Percentiles rank a stretch among this genome's conserved stretches.
phyloP scores from a whole-genome alignment of 2,329 filamentous ascomycete species.

The Huntiella decipiens region DNA sequence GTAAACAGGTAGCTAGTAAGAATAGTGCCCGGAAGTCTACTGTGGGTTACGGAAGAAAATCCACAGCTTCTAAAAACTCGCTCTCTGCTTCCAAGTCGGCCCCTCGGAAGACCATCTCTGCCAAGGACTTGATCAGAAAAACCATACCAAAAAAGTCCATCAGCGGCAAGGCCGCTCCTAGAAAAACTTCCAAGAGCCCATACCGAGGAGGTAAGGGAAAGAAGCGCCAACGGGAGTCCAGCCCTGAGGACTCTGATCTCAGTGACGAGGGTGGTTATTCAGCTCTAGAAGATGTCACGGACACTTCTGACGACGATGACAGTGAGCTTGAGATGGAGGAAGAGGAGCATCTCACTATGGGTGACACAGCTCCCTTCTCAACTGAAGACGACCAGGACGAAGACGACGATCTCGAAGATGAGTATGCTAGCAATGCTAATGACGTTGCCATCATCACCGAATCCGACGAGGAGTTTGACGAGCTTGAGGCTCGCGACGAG shows the following conservation, averaged over 20 bases:
- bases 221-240: constrained; percentile 18
- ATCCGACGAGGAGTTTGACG: constrained; percentile 2
- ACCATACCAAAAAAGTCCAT: background rate
- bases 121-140: constrained; percentile 1
- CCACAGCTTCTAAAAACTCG: constrained; percentile 2
- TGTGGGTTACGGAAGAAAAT: constrained; percentile 1
- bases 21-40: constrained; percentile 4
- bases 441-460: constrained; percentile 3
- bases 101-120: constrained; percentile 1
- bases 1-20: constrained; percentile 10
- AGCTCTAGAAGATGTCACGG: constrained; percentile 60
- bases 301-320: constrained; percentile 61
- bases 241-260: constrained; percentile 36
- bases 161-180: background rate
- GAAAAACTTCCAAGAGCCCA: constrained; percentile 6
- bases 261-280: constrained; percentile 56
- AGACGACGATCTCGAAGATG: constrained; percentile 21
- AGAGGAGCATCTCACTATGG: constrained; percentile 50
- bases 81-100: background rate
- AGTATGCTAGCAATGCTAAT: constrained; percentile 12
- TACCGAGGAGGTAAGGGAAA: constrained; percentile 1
- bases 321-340: constrained; percentile 60
- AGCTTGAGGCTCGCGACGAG: background rate
- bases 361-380: constrained; percentile 23
- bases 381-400: constrained; percentile 22